Conservation (phyloP, 768 basidiomycete species). For the Neoboletus subvelutipes region DNA sequence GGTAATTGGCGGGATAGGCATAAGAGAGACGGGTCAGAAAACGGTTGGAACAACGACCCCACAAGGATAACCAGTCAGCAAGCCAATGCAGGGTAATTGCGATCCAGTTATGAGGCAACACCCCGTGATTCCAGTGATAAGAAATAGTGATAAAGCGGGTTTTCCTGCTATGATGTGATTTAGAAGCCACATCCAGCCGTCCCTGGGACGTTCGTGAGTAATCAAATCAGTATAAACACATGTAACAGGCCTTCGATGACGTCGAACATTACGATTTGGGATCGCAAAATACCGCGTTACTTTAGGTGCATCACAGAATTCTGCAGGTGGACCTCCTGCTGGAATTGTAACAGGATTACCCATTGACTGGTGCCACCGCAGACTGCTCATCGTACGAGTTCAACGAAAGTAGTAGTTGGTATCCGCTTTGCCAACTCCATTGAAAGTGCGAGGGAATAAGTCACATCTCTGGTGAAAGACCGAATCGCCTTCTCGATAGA, state of each 20-base stretch:
- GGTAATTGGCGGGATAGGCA: background rate
- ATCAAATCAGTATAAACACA: background rate
- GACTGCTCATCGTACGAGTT: background rate
- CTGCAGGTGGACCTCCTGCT: background rate
- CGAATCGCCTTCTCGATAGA: background rate
- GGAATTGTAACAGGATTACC: background rate
- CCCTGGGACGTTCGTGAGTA: too few species aligned
- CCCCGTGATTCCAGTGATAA: too few species aligned
- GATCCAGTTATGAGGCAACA: too few species aligned
- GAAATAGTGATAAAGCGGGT: too few species aligned
- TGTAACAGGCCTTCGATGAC: background rate
- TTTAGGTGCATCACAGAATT: background rate
- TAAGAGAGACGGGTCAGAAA: background rate
- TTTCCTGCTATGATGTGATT: too few species aligned
- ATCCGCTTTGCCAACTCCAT: background rate
- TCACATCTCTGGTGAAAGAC: slow-evolving; percentile 14
- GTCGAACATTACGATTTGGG: background rate
- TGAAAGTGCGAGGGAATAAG: slow-evolving; percentile 26
- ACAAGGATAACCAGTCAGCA: background rate
- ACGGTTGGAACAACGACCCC: background rate
- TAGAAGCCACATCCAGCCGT: too few species aligned
- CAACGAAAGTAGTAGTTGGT: background rate
- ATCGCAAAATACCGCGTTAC: background rate
- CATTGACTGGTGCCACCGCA: background rate
- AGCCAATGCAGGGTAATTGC: too few species aligned